These are phyloP conservation scores for Fomitiporia mediterranea DNA, from an alignment of 1,284 basidiomycete genomes.

Conservation along the genomic window DNA sequence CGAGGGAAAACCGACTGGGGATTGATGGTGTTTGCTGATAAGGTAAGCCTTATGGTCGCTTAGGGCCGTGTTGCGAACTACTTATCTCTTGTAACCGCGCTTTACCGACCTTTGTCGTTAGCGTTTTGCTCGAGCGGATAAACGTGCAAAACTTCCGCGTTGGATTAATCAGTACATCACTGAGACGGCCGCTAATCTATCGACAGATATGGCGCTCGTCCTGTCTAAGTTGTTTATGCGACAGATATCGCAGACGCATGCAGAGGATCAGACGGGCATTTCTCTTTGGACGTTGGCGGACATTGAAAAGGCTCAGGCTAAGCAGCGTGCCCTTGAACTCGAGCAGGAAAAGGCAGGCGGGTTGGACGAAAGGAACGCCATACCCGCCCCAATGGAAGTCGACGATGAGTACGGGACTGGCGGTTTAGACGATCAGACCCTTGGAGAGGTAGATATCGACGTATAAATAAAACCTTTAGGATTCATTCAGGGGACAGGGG, in stretches of 20 bases:
- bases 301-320: slow-evolving; percentile 74
- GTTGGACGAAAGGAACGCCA: slow-evolving; percentile 25
- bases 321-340: slow-evolving; percentile 57
- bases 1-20: slow-evolving; percentile 99
- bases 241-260: slow-evolving; percentile 94
- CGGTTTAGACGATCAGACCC: slow-evolving; percentile 63
- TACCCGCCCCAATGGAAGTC: slow-evolving; percentile 28
- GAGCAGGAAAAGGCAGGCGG: slow-evolving; percentile 38
- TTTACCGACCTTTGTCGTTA: slow-evolving; percentile 32
- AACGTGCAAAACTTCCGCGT: slow-evolving; percentile 92
- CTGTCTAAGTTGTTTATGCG: slow-evolving; percentile 97
- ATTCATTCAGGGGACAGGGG: background rate
- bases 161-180: slow-evolving; percentile 99
- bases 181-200: slow-evolving; percentile 94
- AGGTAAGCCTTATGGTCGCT: slow-evolving; percentile 49
- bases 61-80: background rate
- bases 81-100: too few species aligned
- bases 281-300: slow-evolving; percentile 93
- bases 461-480: slow-evolving; percentile 24
- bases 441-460: slow-evolving; percentile 55
- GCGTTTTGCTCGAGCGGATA: slow-evolving; percentile 96
- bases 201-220: slow-evolving; percentile 97
- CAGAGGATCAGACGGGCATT: slow-evolving; percentile 91
- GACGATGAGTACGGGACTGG: slow-evolving; percentile 65
- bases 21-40: slow-evolving; percentile 99